Base-by-base conservation (phyloP, 2,329 filamentous ascomycete genomes). In the Magnaporthales sp. region DNA sequence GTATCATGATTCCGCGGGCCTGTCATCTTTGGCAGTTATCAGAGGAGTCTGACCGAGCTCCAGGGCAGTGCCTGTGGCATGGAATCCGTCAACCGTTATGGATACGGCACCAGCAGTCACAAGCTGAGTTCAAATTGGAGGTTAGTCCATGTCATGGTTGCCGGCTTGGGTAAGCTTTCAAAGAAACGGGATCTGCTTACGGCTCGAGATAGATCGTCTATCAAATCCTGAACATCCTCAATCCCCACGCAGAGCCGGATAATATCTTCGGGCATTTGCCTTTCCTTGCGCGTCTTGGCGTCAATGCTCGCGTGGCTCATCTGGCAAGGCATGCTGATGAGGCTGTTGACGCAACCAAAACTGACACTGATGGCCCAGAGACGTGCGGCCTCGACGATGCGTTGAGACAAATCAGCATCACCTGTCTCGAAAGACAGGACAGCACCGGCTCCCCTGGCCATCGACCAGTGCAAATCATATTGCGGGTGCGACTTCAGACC, bases 221-320 rank as follows among this genome's bases (percentile, higher is more conserved):
- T 91, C 73, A 99, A 77, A 80, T 99, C 95, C 72, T 92, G 87
- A 3, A 85, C 86, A 77, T 99, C 95, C 77, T 99, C 95, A 73
- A 99, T 99, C 62, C 95, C 95, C 61, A 99, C 93, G 75, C 95
- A 99, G 66, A 99, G 79, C 67, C 95, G 86, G 73, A 99, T 98
- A 68, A 99, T 90, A 76, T 99, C 95, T 79, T 99, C 95, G 11
- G 95, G 95, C 88, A 99, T 91, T 70, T 94, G 89, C 70, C 93
- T 86, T 80, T 96, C 93, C 73, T 87, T 84, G 71, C 95, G 84
- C 65, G 93, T 98, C 81, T 97, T 96, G 68, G 93, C 91, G 75
- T 98, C 95, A 74, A 99, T 99, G 75, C 92, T 97, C 54, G 95
- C 95, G 79, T 99, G 95, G 79, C 94, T 98, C 96, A 99, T 99